These are phyloP conservation scores for Candida rishiriensis DNA, from an alignment of 805 yeast genomes.

Conservation along the genomic window DNA sequence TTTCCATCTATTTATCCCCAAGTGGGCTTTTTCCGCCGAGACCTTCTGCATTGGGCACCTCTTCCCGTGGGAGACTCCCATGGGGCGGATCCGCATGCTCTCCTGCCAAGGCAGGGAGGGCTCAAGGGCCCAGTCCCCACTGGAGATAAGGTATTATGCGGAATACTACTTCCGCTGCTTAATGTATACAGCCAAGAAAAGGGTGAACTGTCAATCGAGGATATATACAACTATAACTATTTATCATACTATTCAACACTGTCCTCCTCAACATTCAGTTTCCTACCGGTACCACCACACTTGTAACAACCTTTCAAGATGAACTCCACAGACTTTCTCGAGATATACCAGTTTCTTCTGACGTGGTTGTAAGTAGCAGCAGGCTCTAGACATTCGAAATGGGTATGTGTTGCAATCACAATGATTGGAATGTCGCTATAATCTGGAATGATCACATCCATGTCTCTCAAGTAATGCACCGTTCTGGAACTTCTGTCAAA, in stretches of 20 bases:
- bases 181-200: not conserved
- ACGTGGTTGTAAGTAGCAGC: constrained; percentile 23
- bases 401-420: constrained; percentile 27
- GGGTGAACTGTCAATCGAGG: too few species aligned
- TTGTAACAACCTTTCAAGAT: constrained; percentile 19
- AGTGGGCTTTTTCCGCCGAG: too few species aligned
- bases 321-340: constrained; percentile 24
- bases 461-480: constrained; percentile 26
- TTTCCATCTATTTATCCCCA: too few species aligned
- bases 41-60: too few species aligned
- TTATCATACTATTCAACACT: too few species aligned
- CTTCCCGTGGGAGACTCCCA: too few species aligned
- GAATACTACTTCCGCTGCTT: constrained; percentile 1
- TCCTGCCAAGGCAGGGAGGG: too few species aligned
- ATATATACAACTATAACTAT: too few species aligned
- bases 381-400: constrained; percentile 19
- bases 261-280: too few species aligned
- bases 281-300: constrained; percentile 9
- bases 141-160: too few species aligned
- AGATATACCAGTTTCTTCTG: constrained; percentile 28
- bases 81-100: too few species aligned
- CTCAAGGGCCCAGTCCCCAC: too few species aligned
- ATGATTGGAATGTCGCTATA: constrained; percentile 26
- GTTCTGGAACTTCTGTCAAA: constrained; percentile 13
- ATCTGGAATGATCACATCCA: constrained; percentile 27